phyloP scores from a whole-genome alignment of 352 stramenopile genomes.

The Hyaloperonospora brassicae region DNA sequence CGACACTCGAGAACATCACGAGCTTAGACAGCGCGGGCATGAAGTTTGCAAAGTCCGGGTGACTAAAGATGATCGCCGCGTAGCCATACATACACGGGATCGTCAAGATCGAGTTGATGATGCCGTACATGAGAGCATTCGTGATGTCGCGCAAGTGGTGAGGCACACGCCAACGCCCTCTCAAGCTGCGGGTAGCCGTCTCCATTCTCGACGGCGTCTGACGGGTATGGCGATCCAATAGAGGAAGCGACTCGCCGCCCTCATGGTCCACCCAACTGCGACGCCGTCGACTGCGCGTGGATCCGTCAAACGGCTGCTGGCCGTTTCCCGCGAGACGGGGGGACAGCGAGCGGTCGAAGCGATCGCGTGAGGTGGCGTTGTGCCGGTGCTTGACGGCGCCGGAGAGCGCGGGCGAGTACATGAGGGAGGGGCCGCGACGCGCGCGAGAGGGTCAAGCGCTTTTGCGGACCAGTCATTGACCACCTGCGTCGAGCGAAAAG shows the following conservation, averaged over 20 bases:
- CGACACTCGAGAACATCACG: conserved; percentile 91
- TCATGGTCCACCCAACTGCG: conserved; percentile 34
- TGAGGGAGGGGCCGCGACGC: conserved; percentile 2
- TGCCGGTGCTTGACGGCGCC: conserved; percentile 41
- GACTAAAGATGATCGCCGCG: conserved; percentile 92
- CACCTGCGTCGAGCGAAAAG: no score
- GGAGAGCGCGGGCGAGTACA: conserved; percentile 61
- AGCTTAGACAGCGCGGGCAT: conserved; percentile 92
- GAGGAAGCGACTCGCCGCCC: conserved; percentile 19
- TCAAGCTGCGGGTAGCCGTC: not conserved
- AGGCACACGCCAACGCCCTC: not conserved
- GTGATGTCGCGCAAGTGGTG: conserved; percentile 33
- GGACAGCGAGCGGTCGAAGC: no score
- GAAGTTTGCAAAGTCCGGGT: conserved; percentile 83
- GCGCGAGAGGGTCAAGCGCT: not conserved
- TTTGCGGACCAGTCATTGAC: no score
- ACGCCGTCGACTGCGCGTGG: conserved; percentile 19
- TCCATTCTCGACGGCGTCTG: not conserved
- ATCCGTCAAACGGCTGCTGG: conserved; percentile 14
- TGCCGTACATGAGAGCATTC: conserved; percentile 74
- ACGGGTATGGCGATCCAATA: conserved; percentile 20
- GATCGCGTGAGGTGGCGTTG: conserved; percentile 14
- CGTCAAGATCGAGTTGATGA: conserved; percentile 92
- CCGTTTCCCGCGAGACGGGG: conserved; percentile 7
- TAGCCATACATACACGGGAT: conserved; percentile 94